Evolutionary conservation across 805 yeast genomes (phyloP), one percentile per base, ranked within the genome.

Genomic region (Metschnikowia cerradonensis): DNA sequence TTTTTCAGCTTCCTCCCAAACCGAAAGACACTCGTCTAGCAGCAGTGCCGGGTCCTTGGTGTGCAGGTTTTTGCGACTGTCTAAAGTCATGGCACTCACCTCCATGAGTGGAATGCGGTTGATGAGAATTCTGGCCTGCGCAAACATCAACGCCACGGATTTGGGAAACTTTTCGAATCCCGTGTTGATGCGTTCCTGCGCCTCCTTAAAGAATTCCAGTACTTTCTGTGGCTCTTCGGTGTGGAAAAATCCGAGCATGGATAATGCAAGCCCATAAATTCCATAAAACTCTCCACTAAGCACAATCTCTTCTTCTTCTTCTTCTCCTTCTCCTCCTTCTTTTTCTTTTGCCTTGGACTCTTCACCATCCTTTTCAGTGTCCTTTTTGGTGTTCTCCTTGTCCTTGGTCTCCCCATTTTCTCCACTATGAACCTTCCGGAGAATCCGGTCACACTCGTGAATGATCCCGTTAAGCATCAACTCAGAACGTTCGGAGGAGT

Each of bases 371-470:
- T 22, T 15, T 19, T 33, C 43, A 3, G 34, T 39, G 11, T 17
- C 22, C 14, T 44, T 30, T 7, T 34, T 36, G 2, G 14, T 14
- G 30, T 4, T n/a, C 17, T 42, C 30, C 26, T 36, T 38, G 15
- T 46, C 36, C 3, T 14, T 26, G 15, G 11, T 13, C 15, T 32
- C 22, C 22, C n/a, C 39, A 6, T 14, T 17, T 13, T 36, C 22
- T 6, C 20, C 36, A 4, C 6, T 51, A 41, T 52, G 46, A 4
- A 59, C 56, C 50, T 76, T 75, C 63, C 91, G 75, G 56, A 90
- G 73, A 33, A 90, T 65, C 45, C 95, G 71, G 61, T 92, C 97
- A 70, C 96, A 87, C 64, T 92, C 97, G 60, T 91, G 96, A n/a
- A 92, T 79, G 4, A 91, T 77, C 22, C 97, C 97, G 60, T 90